Evolutionary conservation across 495 filamentous ascomycete genomes (phyloP), one percentile per base, ranked within the genome.

Genomic region (Aspergillus carlsbadensis): DNA sequence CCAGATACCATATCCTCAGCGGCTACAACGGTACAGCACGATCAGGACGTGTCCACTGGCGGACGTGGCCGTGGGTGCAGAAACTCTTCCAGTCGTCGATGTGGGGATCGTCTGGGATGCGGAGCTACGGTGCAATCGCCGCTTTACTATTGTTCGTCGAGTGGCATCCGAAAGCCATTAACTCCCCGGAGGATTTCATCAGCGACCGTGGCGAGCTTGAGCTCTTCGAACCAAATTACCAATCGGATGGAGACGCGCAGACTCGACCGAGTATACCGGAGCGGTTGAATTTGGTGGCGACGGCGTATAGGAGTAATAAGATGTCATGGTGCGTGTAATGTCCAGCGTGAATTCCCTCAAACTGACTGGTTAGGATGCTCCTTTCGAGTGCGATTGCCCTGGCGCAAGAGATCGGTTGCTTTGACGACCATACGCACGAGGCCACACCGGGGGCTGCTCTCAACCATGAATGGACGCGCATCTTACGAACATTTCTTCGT

Each of bases 241-340:
- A 21, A 21, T 20, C 17, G 8, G 15, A 43, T 43, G 29, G 21
- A 20, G 44, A 11, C 14, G 21, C 22, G 17, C 44, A 7, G 44
- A 47, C 44, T 8, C 44, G 44, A 5, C 37, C 44, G 44, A 34
- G 44, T 47, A 47, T 47, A 7, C 14, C 44, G 15, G 44, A 47
- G 22, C 3, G 44, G 17, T 22, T 47, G 22, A 47, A 47, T 47
- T 31, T 47, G 15, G 44, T 47, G 22, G 44, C 44, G 13, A 22
- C 44, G 17, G 44, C 44, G 33, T 47, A 47, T 17, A 7, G 26
- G 33, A 47, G 44, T 18, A 47, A 47, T 17, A 47, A 33, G 14
- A 47, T 47, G 44, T 47, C 44, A 3, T 47, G 44, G 44, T 47
- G 1, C 29, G 44, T 47, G 15, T 21, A 6, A 21, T 15, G 8